These are phyloP conservation scores for Pythium monospermum DNA, from an alignment of 352 stramenopile species.

Conservation along the genomic window DNA sequence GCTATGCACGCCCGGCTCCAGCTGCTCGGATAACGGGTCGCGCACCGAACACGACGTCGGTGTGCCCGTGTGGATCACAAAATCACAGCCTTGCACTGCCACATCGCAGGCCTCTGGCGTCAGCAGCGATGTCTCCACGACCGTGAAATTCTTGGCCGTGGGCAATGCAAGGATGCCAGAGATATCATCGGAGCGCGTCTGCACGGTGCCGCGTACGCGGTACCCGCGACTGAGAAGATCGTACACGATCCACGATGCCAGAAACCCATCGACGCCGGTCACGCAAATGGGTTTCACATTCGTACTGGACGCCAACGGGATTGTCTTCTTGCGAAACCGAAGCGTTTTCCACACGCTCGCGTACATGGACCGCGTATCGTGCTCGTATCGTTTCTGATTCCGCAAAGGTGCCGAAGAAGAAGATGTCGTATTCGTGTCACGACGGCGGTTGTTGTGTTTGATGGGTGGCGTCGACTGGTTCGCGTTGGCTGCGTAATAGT, in stretches of 20 bases:
- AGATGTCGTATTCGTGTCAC: conserved; percentile 5
- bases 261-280: conserved; percentile 81
- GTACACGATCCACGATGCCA: conserved; percentile 82
- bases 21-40: conserved; percentile 78
- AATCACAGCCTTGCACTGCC: conserved; percentile 85
- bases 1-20: conserved; percentile 82
- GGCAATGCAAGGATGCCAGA: conserved; percentile 68
- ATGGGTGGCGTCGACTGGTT: conserved; percentile 13
- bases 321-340: conserved; percentile 79
- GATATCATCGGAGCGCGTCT: conserved; percentile 84
- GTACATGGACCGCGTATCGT: conserved; percentile 57
- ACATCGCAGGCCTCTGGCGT: conserved; percentile 84
- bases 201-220: conserved; percentile 77
- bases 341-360: conserved; percentile 74
- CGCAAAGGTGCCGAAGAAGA: background rate
- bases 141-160: conserved; percentile 76
- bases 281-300: conserved; percentile 83
- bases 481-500: conserved; percentile 22
- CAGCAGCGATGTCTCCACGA: conserved; percentile 84
- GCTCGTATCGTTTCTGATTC: conserved; percentile 5
- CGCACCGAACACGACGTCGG: conserved; percentile 83
- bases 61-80: conserved; percentile 87
- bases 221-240: conserved; percentile 76
- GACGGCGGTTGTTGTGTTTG: conserved; percentile 12
- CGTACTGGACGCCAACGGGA: conserved; percentile 63